phyloP scores from a whole-genome alignment of 495 filamentous ascomycete genomes.

The Poronia punctata region DNA sequence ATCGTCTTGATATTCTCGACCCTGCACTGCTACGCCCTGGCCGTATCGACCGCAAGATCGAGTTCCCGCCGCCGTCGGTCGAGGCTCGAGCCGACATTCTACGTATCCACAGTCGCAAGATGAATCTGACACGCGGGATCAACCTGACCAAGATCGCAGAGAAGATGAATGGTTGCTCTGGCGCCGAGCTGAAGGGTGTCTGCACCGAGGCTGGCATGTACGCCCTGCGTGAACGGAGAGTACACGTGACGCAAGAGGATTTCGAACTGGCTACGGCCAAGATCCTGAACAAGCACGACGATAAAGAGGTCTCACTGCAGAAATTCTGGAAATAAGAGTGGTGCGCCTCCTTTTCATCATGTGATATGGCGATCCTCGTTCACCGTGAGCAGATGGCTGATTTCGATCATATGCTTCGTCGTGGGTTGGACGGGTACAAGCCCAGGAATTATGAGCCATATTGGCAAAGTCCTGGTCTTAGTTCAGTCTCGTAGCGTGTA shows the following conservation, averaged over 20 bases:
- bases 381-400: too few species aligned
- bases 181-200: conserved; percentile 93
- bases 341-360: too few species aligned
- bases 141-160: conserved; percentile 97
- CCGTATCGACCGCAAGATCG: conserved; percentile 97
- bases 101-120: conserved; percentile 90
- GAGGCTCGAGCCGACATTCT: conserved; percentile 97
- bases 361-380: too few species aligned
- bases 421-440: background rate
- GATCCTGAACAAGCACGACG: conserved; percentile 99
- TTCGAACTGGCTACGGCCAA: conserved; percentile 98
- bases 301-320: conserved; percentile 80
- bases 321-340: conserved; percentile 82
- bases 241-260: conserved; percentile 98
- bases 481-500: too few species aligned
- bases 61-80: conserved; percentile 95
- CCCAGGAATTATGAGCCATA: too few species aligned
- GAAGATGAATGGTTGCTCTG: conserved; percentile 99
- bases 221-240: conserved; percentile 85
- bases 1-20: conserved; percentile 94
- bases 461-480: too few species aligned
- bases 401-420: conserved; percentile 1
- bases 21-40: conserved; percentile 89
- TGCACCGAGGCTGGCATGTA: conserved; percentile 98
- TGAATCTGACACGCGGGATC: conserved; percentile 98